Evolutionary conservation across 768 basidiomycete genomes (phyloP).

Genomic region (Dacryopinax primogenitus): DNA sequence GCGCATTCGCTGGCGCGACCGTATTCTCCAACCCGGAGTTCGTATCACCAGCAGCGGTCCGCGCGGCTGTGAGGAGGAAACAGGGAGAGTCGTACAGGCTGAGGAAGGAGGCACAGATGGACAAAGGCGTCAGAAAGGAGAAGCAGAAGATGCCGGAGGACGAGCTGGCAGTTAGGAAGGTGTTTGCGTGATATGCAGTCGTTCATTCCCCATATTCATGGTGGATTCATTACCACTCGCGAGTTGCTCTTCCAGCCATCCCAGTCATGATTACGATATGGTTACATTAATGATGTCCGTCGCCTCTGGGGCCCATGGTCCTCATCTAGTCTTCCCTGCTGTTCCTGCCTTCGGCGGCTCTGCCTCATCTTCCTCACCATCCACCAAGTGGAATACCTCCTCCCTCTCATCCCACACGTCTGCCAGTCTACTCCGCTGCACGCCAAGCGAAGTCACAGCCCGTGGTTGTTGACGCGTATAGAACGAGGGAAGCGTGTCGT

Average conservation of each 20-base stretch:
- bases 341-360: conserved; percentile 10
- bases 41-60: conserved; percentile 70
- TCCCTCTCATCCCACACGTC: conserved; percentile 69
- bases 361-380: conserved; percentile 47
- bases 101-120: conserved; percentile 66
- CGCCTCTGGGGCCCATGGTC: too few relatives aligned
- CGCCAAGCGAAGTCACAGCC: conserved; percentile 13
- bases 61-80: conserved; percentile 53
- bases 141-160: conserved; percentile 55
- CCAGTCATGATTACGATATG: not conserved
- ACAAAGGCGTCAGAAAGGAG: conserved; percentile 50
- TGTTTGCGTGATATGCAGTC: conserved; percentile 55
- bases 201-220: not conserved
- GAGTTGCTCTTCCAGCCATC: too few relatives aligned
- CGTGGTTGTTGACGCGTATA: conserved; percentile 24
- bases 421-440: conserved; percentile 33
- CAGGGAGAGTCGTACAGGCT: conserved; percentile 70
- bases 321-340: not conserved
- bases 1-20: conserved; percentile 87
- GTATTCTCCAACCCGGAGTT: conserved; percentile 97
- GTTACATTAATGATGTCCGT: not conserved
- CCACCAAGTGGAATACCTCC: conserved; percentile 57
- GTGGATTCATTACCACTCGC: not conserved
- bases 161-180: conserved; percentile 69
- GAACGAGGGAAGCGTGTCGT: conserved; percentile 49